These are phyloP conservation scores for Westerdykella aurantiaca DNA, from an alignment of 2,329 filamentous ascomycete genomes.

Conservation along the genomic window DNA sequence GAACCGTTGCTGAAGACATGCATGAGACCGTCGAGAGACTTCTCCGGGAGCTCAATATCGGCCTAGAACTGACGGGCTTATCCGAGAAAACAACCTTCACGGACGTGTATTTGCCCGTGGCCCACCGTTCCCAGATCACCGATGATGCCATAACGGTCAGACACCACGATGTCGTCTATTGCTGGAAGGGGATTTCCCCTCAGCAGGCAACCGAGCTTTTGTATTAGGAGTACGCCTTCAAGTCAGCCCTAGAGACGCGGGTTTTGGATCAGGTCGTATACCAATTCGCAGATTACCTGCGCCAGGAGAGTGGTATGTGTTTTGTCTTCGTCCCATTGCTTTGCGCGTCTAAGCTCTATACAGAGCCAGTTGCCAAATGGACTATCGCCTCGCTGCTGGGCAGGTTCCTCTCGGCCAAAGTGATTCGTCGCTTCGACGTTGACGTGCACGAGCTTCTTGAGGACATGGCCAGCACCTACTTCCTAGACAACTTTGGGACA, in stretches of 20 bases:
- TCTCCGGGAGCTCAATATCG: constrained; percentile 7
- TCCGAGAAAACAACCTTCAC: not conserved
- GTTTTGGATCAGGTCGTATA: constrained; percentile 14
- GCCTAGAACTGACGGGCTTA: constrained; percentile 9
- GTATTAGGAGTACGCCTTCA: constrained; percentile 28
- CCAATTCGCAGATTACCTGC: constrained; percentile 2
- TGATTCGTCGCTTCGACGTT: constrained; percentile 13
- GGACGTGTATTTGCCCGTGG: constrained; percentile 19
- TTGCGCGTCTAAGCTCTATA: constrained; percentile 1
- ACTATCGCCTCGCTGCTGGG: constrained; percentile 8
- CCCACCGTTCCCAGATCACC: constrained; percentile 15
- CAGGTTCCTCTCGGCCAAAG: constrained; percentile 5
- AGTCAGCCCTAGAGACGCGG: constrained; percentile 14
- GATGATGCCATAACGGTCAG: constrained; percentile 8
- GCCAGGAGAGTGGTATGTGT: constrained; percentile 1
- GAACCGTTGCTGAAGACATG: too few species aligned
- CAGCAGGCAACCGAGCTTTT: constrained; percentile 25
- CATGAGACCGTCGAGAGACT: constrained; percentile 3
- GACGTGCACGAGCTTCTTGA: constrained; percentile 17
- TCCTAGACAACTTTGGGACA: too few species aligned
- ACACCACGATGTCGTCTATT: constrained; percentile 31
- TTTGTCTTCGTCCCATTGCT: not conserved
- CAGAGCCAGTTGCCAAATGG: constrained; percentile 4
- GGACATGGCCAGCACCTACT: constrained; percentile 14
- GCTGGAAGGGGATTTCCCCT: constrained; percentile 31